These are phyloP conservation scores for Parastagonospora avenae DNA, from an alignment of 2,329 filamentous ascomycete genomes.

Conservation along the genomic window DNA sequence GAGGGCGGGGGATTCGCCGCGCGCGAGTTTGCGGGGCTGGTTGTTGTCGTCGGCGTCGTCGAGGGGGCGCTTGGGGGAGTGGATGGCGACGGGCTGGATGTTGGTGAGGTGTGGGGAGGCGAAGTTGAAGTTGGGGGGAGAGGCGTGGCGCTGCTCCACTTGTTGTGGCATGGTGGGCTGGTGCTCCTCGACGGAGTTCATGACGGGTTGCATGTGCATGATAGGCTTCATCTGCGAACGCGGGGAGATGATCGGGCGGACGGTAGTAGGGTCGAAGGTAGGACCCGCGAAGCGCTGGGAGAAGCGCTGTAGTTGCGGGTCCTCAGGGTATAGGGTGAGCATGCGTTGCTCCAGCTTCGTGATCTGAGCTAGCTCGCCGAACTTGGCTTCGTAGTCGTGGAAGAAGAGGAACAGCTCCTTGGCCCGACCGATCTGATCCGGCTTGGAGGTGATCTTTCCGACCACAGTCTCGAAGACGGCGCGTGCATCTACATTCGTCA, in stretches of 20 bases:
- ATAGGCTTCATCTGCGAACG: conserved; percentile 70
- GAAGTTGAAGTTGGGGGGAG: conserved; percentile 32
- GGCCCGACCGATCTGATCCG: conserved; percentile 73
- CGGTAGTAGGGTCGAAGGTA: conserved; percentile 79
- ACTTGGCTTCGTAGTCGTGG: conserved; percentile 93
- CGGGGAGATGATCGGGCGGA: conserved; percentile 84
- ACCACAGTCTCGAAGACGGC: conserved; percentile 96
- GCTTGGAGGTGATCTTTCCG: conserved; percentile 76
- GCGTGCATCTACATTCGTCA: conserved; percentile 71
- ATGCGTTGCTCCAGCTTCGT: conserved; percentile 90
- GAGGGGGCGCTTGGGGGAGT: conserved; percentile 55
- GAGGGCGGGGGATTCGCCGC: conserved; percentile 82
- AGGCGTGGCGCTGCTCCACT: conserved; percentile 29
- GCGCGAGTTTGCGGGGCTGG: conserved; percentile 82
- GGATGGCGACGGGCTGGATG: conserved; percentile 28
- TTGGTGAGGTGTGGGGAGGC: conserved; percentile 39
- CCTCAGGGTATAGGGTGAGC: conserved; percentile 89
- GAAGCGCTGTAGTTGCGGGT: conserved; percentile 77
- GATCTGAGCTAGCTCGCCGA: conserved; percentile 89
- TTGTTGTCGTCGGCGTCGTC: conserved; percentile 72
- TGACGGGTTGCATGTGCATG: conserved; percentile 35
- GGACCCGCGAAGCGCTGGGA: conserved; percentile 69
- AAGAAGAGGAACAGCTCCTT: conserved; percentile 90
- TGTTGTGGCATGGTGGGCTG: conserved; percentile 22
- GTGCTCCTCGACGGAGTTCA: conserved; percentile 39